These are phyloP conservation scores for Cicer bijugum DNA, from an alignment of 306 rosid genomes.

Conservation along the genomic window DNA sequence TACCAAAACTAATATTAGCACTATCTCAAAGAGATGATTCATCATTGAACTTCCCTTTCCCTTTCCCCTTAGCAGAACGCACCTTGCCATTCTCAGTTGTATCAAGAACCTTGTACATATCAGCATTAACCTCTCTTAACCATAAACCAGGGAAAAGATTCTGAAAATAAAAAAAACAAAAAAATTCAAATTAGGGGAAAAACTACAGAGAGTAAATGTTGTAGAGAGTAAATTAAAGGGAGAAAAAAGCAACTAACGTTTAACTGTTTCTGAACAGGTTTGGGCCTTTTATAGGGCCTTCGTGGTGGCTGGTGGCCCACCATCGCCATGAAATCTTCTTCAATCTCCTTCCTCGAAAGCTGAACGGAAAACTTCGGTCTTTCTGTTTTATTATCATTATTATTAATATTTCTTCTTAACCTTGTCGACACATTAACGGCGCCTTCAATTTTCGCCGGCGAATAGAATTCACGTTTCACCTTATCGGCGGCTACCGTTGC, in stretches of 20 bases:
- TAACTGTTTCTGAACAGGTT: constrained; percentile 62
- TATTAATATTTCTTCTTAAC: constrained; percentile 35
- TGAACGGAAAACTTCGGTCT: constrained; percentile 54
- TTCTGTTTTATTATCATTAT: neutral
- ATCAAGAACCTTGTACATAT: constrained; percentile 27
- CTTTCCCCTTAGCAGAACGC: constrained; percentile 1
- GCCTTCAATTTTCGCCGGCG: neutral
- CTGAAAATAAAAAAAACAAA: too few species aligned
- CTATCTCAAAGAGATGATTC: constrained; percentile 21
- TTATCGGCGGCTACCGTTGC: neutral
- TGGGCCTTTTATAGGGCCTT: constrained; percentile 70
- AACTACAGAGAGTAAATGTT: too few species aligned
- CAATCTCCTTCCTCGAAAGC: constrained; percentile 69
- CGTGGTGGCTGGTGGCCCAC: constrained; percentile 68
- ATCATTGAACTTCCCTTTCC: constrained; percentile 8
- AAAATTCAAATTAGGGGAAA: too few species aligned
- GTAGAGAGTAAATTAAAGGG: neutral
- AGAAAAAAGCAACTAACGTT: constrained; percentile 53
- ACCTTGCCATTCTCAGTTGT: neutral
- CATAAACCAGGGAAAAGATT: too few species aligned
- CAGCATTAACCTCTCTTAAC: too few species aligned
- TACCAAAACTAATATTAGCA: constrained; percentile 37
- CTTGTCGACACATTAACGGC: neutral
- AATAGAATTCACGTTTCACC: neutral
- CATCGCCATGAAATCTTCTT: constrained; percentile 70